These are phyloP conservation scores for Hygrophorus russula DNA, from an alignment of 768 basidiomycete genomes.

Conservation along the genomic window DNA sequence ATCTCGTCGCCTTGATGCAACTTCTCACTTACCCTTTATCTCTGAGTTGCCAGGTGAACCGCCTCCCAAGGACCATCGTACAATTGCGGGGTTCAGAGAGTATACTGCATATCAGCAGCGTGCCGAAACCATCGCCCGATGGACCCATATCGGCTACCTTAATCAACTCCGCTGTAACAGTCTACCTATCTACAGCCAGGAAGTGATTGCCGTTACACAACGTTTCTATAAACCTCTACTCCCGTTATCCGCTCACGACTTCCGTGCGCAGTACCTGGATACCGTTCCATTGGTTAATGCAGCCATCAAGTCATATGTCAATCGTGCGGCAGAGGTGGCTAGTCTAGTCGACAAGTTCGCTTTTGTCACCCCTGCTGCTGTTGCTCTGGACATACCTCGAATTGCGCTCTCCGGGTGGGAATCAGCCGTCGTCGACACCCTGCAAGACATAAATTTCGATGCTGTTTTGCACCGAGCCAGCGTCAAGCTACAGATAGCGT, in stretches of 20 bases:
- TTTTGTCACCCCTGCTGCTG: slow-evolving; percentile 69
- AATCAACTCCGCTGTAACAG: slow-evolving; percentile 60
- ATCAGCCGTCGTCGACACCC: slow-evolving; percentile 12
- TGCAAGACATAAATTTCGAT: slow-evolving; percentile 45
- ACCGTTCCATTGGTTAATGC: slow-evolving; percentile 28
- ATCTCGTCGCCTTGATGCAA: slow-evolving; percentile 48
- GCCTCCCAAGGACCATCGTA: slow-evolving; percentile 66
- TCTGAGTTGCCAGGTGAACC: slow-evolving; percentile 47
- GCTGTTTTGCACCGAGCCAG: slow-evolving; percentile 54
- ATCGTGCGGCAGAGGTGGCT: slow-evolving; percentile 45
- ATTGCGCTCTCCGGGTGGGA: slow-evolving; percentile 41
- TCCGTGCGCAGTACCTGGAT: slow-evolving; percentile 28
- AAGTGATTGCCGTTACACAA: slow-evolving; percentile 29
- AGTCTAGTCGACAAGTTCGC: slow-evolving; percentile 57
- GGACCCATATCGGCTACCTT: slow-evolving; percentile 62
- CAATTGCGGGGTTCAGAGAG: slow-evolving; percentile 57
- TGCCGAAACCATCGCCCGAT: slow-evolving; percentile 41
- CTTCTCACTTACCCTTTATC: slow-evolving; percentile 39
- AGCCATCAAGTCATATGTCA: slow-evolving; percentile 52
- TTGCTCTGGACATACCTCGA: slow-evolving; percentile 62
- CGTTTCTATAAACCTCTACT: slow-evolving; percentile 34
- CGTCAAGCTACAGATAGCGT: slow-evolving; percentile 86
- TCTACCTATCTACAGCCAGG: slow-evolving; percentile 34
- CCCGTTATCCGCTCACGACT: slow-evolving; percentile 36
- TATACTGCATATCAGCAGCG: slow-evolving; percentile 41